Percentiles rank a stretch among this genome's conserved stretches.
Conservation (phyloP, 352 stramenopile genomes). For the Globisporangium cederbergense region DNA sequence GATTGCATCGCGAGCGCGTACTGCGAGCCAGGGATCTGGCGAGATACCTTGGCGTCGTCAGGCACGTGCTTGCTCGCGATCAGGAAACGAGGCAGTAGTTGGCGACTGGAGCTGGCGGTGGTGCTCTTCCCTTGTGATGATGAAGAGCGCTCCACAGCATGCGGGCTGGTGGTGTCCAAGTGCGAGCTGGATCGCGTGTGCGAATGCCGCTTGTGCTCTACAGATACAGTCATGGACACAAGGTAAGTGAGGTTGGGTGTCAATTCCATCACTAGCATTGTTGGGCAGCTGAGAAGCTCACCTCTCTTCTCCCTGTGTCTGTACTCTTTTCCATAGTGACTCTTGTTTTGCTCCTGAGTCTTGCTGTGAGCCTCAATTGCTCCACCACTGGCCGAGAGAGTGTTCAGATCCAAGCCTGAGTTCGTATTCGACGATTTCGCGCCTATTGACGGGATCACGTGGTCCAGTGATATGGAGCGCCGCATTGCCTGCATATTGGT, state of each 20-base stretch:
- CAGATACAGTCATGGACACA: background rate
- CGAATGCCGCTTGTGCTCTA: constrained; percentile 10
- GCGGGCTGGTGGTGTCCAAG: background rate
- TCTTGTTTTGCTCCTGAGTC: background rate
- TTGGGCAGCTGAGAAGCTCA: background rate
- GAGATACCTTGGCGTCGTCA: constrained; percentile 6
- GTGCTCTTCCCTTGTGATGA: background rate
- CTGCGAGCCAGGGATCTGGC: constrained; percentile 18
- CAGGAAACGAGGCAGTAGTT: constrained; percentile 54
- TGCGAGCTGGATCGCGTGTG: constrained; percentile 6
- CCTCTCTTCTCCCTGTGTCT: constrained; percentile 9
- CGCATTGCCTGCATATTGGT: background rate
- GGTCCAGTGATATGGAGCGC: constrained; percentile 8
- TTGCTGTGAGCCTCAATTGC: background rate
- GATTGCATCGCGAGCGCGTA: constrained; percentile 28
- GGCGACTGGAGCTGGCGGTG: constrained; percentile 8
- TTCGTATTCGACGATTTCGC: background rate
- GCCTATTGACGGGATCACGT: background rate
- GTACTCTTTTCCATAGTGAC: background rate
- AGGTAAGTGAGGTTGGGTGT: background rate
- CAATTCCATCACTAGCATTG: background rate
- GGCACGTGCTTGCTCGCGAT: constrained; percentile 26
- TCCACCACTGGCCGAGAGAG: background rate
- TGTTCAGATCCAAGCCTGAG: background rate
- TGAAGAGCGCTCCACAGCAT: constrained; percentile 1